Evolutionary conservation across 768 basidiomycete genomes (phyloP).

Genomic region (Pleurotus sapidus): DNA sequence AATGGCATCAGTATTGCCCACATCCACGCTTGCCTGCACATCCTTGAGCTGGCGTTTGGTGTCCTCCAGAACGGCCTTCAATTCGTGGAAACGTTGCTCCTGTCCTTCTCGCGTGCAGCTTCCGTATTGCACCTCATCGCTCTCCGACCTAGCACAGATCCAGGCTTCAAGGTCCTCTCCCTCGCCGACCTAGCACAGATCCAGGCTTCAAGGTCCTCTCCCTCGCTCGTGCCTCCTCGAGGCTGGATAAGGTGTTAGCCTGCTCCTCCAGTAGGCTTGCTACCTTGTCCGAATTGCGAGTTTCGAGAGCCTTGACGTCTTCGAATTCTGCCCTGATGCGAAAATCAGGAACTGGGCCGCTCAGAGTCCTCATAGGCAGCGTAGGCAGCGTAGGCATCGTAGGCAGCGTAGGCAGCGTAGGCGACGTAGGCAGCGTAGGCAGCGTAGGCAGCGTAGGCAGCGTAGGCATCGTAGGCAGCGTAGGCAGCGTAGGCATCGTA

Average conservation of each 20-base stretch:
- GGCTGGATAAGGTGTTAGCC: constrained; percentile 57
- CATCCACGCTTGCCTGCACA: constrained; percentile 54
- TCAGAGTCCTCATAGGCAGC: too few relatives aligned
- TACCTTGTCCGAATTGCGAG: constrained; percentile 60
- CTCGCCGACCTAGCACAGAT: constrained; percentile 67
- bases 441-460: too few relatives aligned
- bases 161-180: constrained; percentile 74
- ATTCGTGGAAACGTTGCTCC: constrained; percentile 79
- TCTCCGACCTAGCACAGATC: constrained; percentile 68
- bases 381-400: too few relatives aligned
- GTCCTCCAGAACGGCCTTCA: constrained; percentile 60
- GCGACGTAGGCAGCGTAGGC: too few relatives aligned
- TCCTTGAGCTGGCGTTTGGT: constrained; percentile 64
- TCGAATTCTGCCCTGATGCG: constrained; percentile 61
- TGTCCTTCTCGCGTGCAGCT: constrained; percentile 76
- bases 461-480: too few relatives aligned
- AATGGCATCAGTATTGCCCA: constrained; percentile 64
- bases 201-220: constrained; percentile 74
- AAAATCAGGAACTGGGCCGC: too few relatives aligned
- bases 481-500: too few relatives aligned
- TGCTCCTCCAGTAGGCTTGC: constrained; percentile 72
- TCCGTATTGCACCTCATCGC: constrained; percentile 65
- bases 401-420: too few relatives aligned
- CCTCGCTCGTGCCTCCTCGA: constrained; percentile 73
- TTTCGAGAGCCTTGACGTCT: constrained; percentile 66